Base-by-base conservation (phyloP, 1,284 basidiomycete species). In the Omphalotus olearius region DNA sequence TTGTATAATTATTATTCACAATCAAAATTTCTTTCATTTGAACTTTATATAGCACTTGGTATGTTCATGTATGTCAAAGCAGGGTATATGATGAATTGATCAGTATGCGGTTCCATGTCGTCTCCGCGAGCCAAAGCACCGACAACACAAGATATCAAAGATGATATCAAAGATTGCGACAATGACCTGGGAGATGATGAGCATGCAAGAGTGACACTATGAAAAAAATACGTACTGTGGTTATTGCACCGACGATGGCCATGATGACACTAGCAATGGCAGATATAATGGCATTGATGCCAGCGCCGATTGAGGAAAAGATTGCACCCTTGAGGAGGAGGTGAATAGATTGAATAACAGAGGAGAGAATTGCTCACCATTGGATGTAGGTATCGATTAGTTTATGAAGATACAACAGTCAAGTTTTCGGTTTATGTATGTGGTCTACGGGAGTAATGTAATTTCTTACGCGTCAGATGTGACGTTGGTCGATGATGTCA, bases 91-190 rank as follows among this genome's bases (percentile, higher is more conserved):
- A 20, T 40, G 36, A 47, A 48, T 38, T 16, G 20, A 16, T 10
- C 16, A 37, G 23, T 50, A 42, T 1, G 30, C n/a, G 3, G 26
- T 17, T 2, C 65, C 60, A n/a, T 23, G 23, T 23, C 65, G 59
- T 48, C 74, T 69, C 14, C 73, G 62, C 10, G 68, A 66, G n/a
- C 73, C 70, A 56, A 62, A 71, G 64, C 79, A 83, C 60, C 76
- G 70, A 66, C 82, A 84, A 66, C 82, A 84, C 3, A 84, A 64
- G 51, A 83, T 82, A 58, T 83, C 80, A 47, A 67, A 58, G 55
- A 85, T 81, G 42, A 82, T 63, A 57, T 82, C 71, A 60, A 82
- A 79, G 52, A 83, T 83, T 0, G 80, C 76, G n/a, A 81, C 78
- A 48, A 84, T 75, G 39, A 83, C 67, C 80, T 83, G 16, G 39